Percentiles rank a stretch among this genome's conserved stretches.
Evolutionary conservation across 2,329 filamentous ascomycete genomes (phyloP).

Genomic region (Whalleya microplaca): DNA sequence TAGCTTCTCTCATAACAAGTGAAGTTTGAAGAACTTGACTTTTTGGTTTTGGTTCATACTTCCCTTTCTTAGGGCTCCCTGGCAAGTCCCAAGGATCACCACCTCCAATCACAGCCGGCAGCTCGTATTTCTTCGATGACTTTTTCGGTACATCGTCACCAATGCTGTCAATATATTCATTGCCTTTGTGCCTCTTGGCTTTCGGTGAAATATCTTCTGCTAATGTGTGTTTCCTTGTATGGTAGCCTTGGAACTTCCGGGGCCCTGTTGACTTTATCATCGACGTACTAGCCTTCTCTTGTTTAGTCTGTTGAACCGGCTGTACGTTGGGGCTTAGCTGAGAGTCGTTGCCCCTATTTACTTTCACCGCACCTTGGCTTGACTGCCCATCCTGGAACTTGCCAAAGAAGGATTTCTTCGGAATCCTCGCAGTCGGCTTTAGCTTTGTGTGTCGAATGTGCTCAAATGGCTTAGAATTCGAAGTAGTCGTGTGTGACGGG

Average conservation of each 20-base stretch:
- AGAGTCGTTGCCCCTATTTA: not conserved
- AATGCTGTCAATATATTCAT: not conserved
- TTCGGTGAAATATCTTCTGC: not conserved
- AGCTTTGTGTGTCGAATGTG: not conserved
- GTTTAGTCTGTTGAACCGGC: not conserved
- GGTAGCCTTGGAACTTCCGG: not conserved
- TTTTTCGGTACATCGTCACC: not conserved
- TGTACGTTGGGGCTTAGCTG: not conserved
- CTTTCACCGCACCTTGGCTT: not conserved
- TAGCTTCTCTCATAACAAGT: not conserved
- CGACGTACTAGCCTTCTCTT: not conserved
- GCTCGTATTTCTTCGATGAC: not conserved
- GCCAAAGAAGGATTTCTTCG: slow-evolving; percentile 20
- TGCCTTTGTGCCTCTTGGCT: not conserved
- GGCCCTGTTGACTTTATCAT: not conserved
- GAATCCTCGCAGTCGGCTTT: slow-evolving; percentile 2
- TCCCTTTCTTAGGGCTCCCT: slow-evolving; percentile 1
- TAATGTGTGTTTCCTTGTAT: not conserved
- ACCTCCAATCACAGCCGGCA: not conserved
- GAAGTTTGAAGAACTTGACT: not conserved
- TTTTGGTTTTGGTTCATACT: not conserved
- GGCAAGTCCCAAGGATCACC: slow-evolving; percentile 4
- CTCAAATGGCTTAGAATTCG: slow-evolving; percentile 1
- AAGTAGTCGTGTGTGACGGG: not conserved
- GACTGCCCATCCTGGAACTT: slow-evolving; percentile 1